Percentiles rank a stretch among this genome's conserved stretches.
phyloP scores from a whole-genome alignment of 257 asterid species.

The Solanum ossicruentum region DNA sequence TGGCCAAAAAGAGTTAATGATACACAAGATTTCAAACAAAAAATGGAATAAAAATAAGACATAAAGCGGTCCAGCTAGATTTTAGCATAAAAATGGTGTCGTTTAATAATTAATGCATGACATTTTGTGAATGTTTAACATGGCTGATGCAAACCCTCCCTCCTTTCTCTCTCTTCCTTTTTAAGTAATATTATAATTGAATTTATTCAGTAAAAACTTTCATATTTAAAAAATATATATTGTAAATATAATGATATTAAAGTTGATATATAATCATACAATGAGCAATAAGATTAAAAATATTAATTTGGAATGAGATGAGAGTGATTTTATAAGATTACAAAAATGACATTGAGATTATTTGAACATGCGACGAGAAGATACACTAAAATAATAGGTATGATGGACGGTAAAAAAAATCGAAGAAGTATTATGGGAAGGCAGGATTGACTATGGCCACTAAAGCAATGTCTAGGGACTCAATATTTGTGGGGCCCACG shows the following conservation, averaged over 20 bases:
- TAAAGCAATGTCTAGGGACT: no score
- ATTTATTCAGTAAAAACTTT: no score
- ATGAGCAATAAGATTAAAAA: no score
- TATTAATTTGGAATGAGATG: rapidly evolving
- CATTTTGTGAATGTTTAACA: not conserved
- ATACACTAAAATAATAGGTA: no score
- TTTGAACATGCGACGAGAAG: no score
- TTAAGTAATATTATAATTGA: not conserved
- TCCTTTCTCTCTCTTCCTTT: not conserved
- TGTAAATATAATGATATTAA: no score
- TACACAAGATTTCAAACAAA: not conserved
- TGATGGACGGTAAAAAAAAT: no score
- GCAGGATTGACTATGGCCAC: no score
- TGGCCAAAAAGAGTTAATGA: not conserved
- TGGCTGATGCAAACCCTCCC: not conserved
- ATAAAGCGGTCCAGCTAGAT: not conserved
- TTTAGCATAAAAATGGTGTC: not conserved
- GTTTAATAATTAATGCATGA: not conserved
- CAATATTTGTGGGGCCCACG: no score
- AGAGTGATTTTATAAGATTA: no score
- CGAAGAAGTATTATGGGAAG: no score
- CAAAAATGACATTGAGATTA: rapidly evolving
- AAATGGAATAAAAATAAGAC: not conserved
- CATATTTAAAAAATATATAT: no score
- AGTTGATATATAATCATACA: rapidly evolving